These are phyloP conservation scores for Yarrowia sp. DNA, from an alignment of 805 yeast genomes.

Conservation along the genomic window DNA sequence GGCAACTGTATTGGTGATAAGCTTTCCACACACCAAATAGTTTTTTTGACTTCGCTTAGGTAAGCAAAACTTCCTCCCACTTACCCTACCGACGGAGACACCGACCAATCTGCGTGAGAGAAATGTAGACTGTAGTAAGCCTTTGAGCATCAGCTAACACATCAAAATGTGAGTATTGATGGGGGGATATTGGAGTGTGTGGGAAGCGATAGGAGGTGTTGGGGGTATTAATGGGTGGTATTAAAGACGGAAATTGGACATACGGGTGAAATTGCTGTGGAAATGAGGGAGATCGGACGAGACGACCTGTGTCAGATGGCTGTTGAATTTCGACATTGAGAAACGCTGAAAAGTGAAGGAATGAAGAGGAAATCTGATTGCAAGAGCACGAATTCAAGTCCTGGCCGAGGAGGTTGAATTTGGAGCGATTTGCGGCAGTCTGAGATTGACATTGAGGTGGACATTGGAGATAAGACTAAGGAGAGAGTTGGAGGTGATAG, in stretches of 20 bases:
- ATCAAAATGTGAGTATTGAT: constrained; percentile 34
- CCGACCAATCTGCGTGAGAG: constrained; percentile 37
- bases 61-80: constrained; percentile 1
- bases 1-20: constrained; percentile 2
- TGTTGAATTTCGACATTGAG: background rate
- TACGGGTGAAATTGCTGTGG: no score
- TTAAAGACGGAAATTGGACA: background rate
- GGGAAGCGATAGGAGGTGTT: background rate
- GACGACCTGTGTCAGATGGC: background rate
- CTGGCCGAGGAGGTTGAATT: background rate
- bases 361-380: background rate
- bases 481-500: no score
- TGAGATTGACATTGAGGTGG: no score
- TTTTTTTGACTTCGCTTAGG: background rate
- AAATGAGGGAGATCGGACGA: background rate
- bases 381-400: background rate
- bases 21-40: background rate
- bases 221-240: background rate
- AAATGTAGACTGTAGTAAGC: constrained; percentile 37
- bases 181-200: background rate
- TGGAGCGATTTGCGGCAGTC: no score
- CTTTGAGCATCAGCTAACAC: constrained; percentile 38
- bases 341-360: background rate
- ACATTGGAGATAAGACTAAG: no score
- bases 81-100: constrained; percentile 32